These are phyloP conservation scores for Piromyces finnis DNA, from an alignment of 192 early-diverging fungal species.

Conservation along the genomic window DNA sequence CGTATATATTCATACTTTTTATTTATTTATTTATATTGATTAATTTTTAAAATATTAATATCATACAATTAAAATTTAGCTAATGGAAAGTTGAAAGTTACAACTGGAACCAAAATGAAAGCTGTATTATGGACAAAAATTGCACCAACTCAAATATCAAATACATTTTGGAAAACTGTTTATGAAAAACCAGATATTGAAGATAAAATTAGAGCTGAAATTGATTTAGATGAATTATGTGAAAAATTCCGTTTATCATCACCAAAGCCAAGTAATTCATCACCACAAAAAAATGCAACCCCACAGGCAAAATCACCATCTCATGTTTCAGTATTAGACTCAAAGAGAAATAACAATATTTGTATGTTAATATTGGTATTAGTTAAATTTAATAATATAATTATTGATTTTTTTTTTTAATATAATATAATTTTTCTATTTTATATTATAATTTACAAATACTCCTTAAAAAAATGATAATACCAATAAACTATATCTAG, in stretches of 20 bases:
- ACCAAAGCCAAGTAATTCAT: conserved; percentile 10
- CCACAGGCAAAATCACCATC: background rate
- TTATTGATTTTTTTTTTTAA: background rate
- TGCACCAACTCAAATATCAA: background rate
- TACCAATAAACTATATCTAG: too few relatives aligned
- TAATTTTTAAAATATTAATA: too few relatives aligned
- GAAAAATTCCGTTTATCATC: conserved; percentile 17
- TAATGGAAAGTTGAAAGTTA: conserved; percentile 6
- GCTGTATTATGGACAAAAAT: conserved; percentile 10
- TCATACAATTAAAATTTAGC: too few relatives aligned
- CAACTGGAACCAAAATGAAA: conserved; percentile 4
- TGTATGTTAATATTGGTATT: conserved; percentile 7
- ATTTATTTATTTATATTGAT: too few relatives aligned
- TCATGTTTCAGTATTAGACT: conserved; percentile 19
- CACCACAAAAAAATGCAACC: background rate
- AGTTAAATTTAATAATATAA: background rate
- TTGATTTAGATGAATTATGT: conserved; percentile 22
- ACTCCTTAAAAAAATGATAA: too few relatives aligned
- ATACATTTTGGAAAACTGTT: conserved; percentile 10
- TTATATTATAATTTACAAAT: conserved; percentile 9
- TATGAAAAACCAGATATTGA: conserved; percentile 10
- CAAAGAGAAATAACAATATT: conserved; percentile 18
- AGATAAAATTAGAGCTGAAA: conserved; percentile 7
- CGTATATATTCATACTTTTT: too few relatives aligned
- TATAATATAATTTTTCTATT: background rate